Percentiles rank a stretch among this genome's conserved stretches.
Conservation (phyloP, 2,329 filamentous ascomycete species). For the Lojkania enalia region DNA sequence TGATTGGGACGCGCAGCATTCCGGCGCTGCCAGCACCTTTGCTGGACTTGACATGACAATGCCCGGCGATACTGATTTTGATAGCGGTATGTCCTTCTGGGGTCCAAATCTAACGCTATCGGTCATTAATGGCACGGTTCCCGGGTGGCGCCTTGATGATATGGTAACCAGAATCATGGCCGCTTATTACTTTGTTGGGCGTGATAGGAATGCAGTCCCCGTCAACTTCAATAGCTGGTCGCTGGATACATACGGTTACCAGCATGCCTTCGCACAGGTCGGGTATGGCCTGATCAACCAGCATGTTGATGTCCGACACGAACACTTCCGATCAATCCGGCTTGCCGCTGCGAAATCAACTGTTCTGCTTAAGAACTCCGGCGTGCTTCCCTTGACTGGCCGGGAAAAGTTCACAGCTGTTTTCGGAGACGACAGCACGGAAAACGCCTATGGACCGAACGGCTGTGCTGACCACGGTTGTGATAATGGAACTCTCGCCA, state of each 20-base stretch:
- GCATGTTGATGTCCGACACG: slow-evolving; percentile 78
- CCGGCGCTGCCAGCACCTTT: slow-evolving; percentile 66
- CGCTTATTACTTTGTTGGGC: slow-evolving; percentile 66
- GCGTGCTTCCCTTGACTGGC: slow-evolving; percentile 50
- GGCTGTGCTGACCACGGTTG: slow-evolving; percentile 50
- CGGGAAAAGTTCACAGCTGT: slow-evolving; percentile 53
- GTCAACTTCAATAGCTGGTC: slow-evolving; percentile 93
- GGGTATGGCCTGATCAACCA: slow-evolving; percentile 71
- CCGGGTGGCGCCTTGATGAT: slow-evolving; percentile 85
- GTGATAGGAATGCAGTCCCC: slow-evolving; percentile 54
- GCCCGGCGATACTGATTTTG: slow-evolving; percentile 76
- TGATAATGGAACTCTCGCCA: slow-evolving; percentile 51
- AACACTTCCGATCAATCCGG: slow-evolving; percentile 74
- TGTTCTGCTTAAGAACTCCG: slow-evolving; percentile 75
- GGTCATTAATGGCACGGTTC: slow-evolving; percentile 85
- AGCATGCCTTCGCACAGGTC: slow-evolving; percentile 65
- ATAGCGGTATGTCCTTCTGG: slow-evolving; percentile 74
- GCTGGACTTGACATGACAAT: slow-evolving; percentile 87
- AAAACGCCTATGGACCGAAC: slow-evolving; percentile 52
- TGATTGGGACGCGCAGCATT: slow-evolving; percentile 80
- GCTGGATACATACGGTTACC: slow-evolving; percentile 70
- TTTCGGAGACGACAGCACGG: slow-evolving; percentile 55
- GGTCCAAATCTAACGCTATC: slow-evolving; percentile 85
- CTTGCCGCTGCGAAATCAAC: slow-evolving; percentile 78
- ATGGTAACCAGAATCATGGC: slow-evolving; percentile 83